Evolutionary conservation across 805 yeast species (phyloP), one percentile per base, ranked within the genome.

Genomic region (Wickerhamiella alocasiicola): DNA sequence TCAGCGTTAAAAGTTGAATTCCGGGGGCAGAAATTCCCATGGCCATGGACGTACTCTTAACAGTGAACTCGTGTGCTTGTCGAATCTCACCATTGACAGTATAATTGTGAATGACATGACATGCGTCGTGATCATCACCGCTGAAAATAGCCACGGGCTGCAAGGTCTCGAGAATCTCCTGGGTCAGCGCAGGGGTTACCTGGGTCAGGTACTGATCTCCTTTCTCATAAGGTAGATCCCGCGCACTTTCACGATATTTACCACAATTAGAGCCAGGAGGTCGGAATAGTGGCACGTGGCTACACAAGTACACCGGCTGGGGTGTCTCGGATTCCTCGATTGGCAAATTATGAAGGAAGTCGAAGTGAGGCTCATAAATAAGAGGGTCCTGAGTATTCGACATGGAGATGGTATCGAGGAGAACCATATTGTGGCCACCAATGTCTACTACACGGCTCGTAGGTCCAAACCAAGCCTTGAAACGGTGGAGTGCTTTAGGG

Each of bases 71-170:
- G 39, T 77, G 78, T 2, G 74, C 66, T 2, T 47, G 51, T 28
- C 48, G 46, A 7, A 48, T 52, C 19, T 20, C 36, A 9, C 28
- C 35, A 23, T 49, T 42, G 5, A 29, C 31, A n/a, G 46, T 38
- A 46, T 54, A 62, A 4, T 50, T 43, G 55, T 88, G 96, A 16
- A 62, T 61, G 23, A 79, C 69, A 48, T 81, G 83, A 57, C 99
- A 91, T 51, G 83, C 85, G 57, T 91, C 98, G 62, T 91, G 99
- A 57, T 91, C 98, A 57, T 91, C 99, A 1, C 98, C 99, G 5
- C 93, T 75, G 54, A 85, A 82, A 3, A 81, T 67, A 9, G 77
- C 58, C 12, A 65, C 65, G 0, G 99, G 99, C 34, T 69, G 61
- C 1, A 88, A 56, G 7, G 60, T 63, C 5, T 65, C 51, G 33